These are phyloP conservation scores for Rosa persica DNA, from an alignment of 306 rosid species.

Conservation along the genomic window DNA sequence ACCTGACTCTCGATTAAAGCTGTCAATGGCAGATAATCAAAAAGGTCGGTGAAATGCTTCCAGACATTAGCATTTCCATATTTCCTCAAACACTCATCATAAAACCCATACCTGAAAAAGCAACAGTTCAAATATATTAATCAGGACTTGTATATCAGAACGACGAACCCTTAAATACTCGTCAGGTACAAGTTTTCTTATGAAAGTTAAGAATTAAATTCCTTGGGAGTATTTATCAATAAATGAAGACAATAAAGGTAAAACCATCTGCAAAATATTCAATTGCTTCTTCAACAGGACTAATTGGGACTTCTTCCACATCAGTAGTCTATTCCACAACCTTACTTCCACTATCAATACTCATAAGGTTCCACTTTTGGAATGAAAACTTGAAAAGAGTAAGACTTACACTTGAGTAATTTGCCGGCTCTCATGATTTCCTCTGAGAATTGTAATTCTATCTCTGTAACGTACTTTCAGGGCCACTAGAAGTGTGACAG, in stretches of 20 bases:
- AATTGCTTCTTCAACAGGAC: neutral
- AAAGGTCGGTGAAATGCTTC: conserved; percentile 91
- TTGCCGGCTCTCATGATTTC: conserved; percentile 97
- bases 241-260: neutral
- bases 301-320: neutral
- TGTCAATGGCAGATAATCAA: conserved; percentile 93
- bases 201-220: neutral
- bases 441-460: conserved; percentile 97
- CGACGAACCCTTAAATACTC: neutral
- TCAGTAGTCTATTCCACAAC: neutral
- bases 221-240: neutral
- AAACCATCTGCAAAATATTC: neutral
- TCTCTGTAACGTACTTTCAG: conserved; percentile 97
- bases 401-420: conserved; percentile 95
- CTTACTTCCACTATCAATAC: neutral
- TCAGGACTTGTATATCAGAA: neutral
- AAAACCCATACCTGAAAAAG: conserved; percentile 88
- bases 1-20: conserved; percentile 99
- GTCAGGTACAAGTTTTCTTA: neutral
- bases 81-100: conserved; percentile 96
- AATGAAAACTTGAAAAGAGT: neutral
- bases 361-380: neutral
- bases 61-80: conserved; percentile 98
- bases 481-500: conserved; percentile 92
- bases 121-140: neutral